phyloP scores from a whole-genome alignment of 2,329 filamentous ascomycete species.

The Aureobasidium lini region DNA sequence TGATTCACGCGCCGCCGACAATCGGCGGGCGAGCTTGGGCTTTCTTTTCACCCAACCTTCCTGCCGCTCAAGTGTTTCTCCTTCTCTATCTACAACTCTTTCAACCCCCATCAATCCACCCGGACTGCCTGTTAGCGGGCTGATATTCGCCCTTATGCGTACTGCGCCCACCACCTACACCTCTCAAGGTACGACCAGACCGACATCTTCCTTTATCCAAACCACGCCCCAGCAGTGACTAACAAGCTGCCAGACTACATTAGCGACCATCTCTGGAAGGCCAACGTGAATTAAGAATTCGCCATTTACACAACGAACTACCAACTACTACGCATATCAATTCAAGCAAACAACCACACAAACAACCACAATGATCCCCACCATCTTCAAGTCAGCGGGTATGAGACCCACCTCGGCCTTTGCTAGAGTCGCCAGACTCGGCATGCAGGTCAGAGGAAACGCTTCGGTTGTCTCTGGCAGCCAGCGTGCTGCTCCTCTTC shows the following conservation, averaged over 20 bases:
- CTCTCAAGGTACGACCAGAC: conserved; percentile 39
- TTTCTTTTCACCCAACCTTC: conserved; percentile 2
- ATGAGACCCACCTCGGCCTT: conserved; percentile 33
- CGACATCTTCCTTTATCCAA: neutral
- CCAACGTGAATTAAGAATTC: conserved; percentile 51
- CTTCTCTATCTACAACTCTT: neutral
- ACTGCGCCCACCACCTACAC: conserved; percentile 45
- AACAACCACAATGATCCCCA: conserved; percentile 46
- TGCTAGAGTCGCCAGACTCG: conserved; percentile 36
- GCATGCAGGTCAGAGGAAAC: conserved; percentile 44
- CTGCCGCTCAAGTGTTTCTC: neutral
- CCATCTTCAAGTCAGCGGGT: conserved; percentile 42
- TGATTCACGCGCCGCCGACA: neutral
- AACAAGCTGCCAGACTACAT: conserved; percentile 48
- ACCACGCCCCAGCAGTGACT: conserved; percentile 15
- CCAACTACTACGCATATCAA: conserved; percentile 17
- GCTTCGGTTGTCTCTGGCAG: conserved; percentile 63
- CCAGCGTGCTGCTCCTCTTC: conserved; percentile 58
- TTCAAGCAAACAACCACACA: conserved; percentile 15
- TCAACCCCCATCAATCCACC: conserved; percentile 6
- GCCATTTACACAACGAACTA: conserved; percentile 17
- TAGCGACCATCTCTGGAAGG: conserved; percentile 64
- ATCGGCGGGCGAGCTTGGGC: neutral
- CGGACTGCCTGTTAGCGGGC: conserved; percentile 14
- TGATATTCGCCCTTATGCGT: conserved; percentile 32